Percentiles rank a stretch among this genome's conserved stretches.
Evolutionary conservation across 306 rosid genomes (phyloP).

Genomic region (Pterocarpus macrocarpus): DNA sequence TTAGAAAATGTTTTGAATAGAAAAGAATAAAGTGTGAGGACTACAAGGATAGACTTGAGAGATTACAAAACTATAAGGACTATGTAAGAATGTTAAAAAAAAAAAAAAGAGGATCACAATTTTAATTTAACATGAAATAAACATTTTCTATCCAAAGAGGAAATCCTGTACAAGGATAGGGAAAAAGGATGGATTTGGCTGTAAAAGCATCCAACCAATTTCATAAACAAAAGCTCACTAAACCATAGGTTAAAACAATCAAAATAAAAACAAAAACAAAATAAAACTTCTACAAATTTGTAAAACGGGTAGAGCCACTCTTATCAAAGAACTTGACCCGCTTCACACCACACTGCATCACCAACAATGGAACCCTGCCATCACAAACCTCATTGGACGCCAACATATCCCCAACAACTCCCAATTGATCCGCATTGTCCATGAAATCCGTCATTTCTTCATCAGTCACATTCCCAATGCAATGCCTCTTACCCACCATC

Average conservation of each 20-base stretch:
- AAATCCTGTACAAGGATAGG: too few relatives aligned
- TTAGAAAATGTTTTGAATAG: too few relatives aligned
- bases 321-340: neutral
- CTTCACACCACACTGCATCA: conserved; percentile 51
- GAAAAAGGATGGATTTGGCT: too few relatives aligned
- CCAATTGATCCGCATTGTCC: conserved; percentile 59
- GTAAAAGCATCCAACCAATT: too few relatives aligned
- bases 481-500: conserved; percentile 58
- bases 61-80: too few relatives aligned
- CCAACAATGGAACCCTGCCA: conserved; percentile 52
- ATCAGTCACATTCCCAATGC: neutral
- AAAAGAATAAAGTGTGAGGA: too few relatives aligned
- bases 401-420: conserved; percentile 63
- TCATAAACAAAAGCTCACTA: neutral
- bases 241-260: neutral
- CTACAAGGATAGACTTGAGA: too few relatives aligned
- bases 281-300: neutral
- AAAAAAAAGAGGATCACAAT: too few relatives aligned
- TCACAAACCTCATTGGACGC: conserved; percentile 58
- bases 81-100: too few relatives aligned
- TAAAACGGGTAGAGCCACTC: neutral
- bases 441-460: conserved; percentile 56
- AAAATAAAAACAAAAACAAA: neutral
- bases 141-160: too few relatives aligned
- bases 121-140: too few relatives aligned